Evolutionary conservation across 2,329 filamentous ascomycete genomes (phyloP), one percentile per base, ranked within the genome.

Genomic region (Paraphaeosphaeria minitans): DNA sequence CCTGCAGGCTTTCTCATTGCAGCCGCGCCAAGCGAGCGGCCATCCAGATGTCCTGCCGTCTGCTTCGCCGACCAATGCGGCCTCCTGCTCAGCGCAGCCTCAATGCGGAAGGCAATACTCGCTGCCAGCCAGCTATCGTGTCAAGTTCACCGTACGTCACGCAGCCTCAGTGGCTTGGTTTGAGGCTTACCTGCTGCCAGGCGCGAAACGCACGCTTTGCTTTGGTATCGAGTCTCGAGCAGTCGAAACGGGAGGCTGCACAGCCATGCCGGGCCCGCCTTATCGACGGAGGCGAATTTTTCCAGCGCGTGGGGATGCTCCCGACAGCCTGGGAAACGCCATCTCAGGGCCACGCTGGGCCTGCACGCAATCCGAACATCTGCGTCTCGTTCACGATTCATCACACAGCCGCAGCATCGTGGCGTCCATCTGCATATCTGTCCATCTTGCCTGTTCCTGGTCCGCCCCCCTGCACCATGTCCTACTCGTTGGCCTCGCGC

Each of bases 401-500:
- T 64, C 55, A 55, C 62, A 64, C 58, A 31, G 24, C 29, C 47
- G 53, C 52, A 39, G 42, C 48, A 64, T 64, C 66, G 62, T 65
- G 62, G 61, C 62, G 53, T 56, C 56, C 53, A 55, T 43, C 55
- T 61, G 65, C 70, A 66, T 59, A 65, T 72, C 73, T 69, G 66
- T 57, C 64, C 49, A 67, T 67, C 69, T 56, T 55, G 55, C 50
- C 60, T 56, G 55, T 59, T 64, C 53, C 58, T 46, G 42, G 55
- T 19, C 45, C 48, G 16, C 51, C 3, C 51, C 3, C 39, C 35
- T 43, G 39, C 46, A 50, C 55, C 37, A 60, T 57, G 58, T 47
- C 58, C 46, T 60, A 60, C 55, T 78, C 78, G 62, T 77, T 82
- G 60, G 75, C 77, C 52, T 78, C 77, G 54, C 78, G 79, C 60